Base-by-base conservation (phyloP, 305 asterid species). In the Stenogyne calaminthoides region DNA sequence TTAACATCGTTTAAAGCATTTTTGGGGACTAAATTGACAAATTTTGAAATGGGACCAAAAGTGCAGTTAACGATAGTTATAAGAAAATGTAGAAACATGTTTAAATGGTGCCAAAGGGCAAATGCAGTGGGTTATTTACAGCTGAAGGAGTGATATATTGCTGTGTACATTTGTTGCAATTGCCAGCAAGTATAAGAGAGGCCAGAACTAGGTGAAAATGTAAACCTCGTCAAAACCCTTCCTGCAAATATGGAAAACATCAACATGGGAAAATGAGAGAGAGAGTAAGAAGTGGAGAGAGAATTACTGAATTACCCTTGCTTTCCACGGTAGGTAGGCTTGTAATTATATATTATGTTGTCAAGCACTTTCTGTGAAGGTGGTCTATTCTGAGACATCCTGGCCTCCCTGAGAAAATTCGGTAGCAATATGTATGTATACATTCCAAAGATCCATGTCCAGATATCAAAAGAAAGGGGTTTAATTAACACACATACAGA, bases 341-440 rank as follows among this genome's bases (percentile, higher is more conserved):
- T 85, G 79, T 92, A 89, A 74, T 92, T 95, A 81, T 95, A 95
- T 60, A 95, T 90, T 76, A 95, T 96, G 81, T 86, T 92, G 80
- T 92, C 87, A 10, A 92, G 96, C 64, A 95, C 93, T 80, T 80
- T 70, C 55, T 78, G 83, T 52, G 88, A 56, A 29, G 89, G 70
- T 49, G 99, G 96, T 68, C 95, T 78, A 81, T 89, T 89, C 79
- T 54, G 73, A 8, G 96, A 90, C 78, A 87, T 87, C 84, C 99
- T 85, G 27, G 98, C 96, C 87, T 92, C 96, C 78, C 98, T 95
- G 90, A 74, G 74, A 75, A 20, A 78, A 44, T 47, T 58, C 10
- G 59, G 58, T 71, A 51, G 6, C 25, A 54, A 62, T 6, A 9
- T 2, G 69, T 19, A 65, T 37, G n/a, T 14, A 36, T 5, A 34